Percentiles rank a stretch among this genome's conserved stretches.
Conservation (phyloP, 129 eudicot species). For the Lactuca saligna region DNA sequence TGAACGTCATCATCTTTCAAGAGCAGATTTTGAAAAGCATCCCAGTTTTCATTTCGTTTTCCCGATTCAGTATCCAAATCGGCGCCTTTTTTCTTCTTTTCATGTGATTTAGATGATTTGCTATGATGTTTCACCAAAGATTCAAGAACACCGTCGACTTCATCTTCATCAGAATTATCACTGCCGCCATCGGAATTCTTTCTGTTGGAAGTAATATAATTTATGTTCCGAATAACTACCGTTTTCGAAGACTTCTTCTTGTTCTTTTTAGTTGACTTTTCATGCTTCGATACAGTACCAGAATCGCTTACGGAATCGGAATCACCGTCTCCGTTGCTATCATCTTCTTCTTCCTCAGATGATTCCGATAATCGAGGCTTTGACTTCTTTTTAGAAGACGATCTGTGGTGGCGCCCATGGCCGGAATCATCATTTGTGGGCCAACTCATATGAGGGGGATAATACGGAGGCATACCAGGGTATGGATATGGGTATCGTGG, state of each 20-base stretch:
- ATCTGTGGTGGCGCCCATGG: slow-evolving; percentile 48
- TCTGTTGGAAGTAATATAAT: slow-evolving; percentile 80
- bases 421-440: slow-evolving; percentile 53
- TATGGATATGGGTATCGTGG: slow-evolving; percentile 69
- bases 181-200: slow-evolving; percentile 61
- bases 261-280: slow-evolving; percentile 52
- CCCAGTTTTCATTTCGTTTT: slow-evolving; percentile 58
- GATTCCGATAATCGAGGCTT: slow-evolving; percentile 38
- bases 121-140: slow-evolving; percentile 59
- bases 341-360: slow-evolving; percentile 54
- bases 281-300: slow-evolving; percentile 46
- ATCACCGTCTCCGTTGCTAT: slow-evolving; percentile 41
- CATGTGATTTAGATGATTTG: slow-evolving; percentile 49
- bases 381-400: slow-evolving; percentile 67
- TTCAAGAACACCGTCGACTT: slow-evolving; percentile 66
- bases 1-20: slow-evolving; percentile 51
- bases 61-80: slow-evolving; percentile 33
- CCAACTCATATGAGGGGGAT: slow-evolving; percentile 75
- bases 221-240: slow-evolving; percentile 91
- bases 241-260: slow-evolving; percentile 81
- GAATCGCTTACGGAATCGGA: slow-evolving; percentile 55
- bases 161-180: slow-evolving; percentile 51
- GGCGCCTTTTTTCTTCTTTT: slow-evolving; percentile 43
- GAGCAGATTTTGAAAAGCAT: slow-evolving; percentile 77
- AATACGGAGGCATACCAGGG: slow-evolving; percentile 74